Evolutionary conservation across 2,329 filamentous ascomycete genomes (phyloP).

Genomic region (Nannizziopsis barbatae): DNA sequence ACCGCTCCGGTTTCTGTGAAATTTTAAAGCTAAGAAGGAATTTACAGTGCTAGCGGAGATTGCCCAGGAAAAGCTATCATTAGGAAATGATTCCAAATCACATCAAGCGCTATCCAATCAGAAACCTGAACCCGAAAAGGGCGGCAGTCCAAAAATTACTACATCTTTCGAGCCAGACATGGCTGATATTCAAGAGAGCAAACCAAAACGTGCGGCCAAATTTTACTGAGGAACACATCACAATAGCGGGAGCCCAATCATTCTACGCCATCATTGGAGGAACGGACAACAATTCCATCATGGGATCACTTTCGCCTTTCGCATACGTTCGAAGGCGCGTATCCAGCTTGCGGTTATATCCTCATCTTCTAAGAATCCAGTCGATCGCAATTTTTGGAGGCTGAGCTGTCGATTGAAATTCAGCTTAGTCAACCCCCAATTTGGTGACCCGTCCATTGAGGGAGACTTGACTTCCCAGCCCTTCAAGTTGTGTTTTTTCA

Average conservation of each 20-base stretch:
- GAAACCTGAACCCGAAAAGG: neutral
- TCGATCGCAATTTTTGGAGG: constrained; percentile 13
- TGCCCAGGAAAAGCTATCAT: constrained; percentile 30
- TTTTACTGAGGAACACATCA: neutral
- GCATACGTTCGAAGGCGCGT: constrained; percentile 11
- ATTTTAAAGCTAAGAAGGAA: neutral
- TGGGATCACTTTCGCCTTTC: constrained; percentile 12
- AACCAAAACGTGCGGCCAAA: neutral
- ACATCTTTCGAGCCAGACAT: neutral
- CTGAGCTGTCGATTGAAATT: constrained; percentile 12
- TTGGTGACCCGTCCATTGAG: constrained; percentile 14
- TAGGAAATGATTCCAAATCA: constrained; percentile 19
- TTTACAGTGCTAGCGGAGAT: constrained; percentile 23
- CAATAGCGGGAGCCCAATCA: neutral
- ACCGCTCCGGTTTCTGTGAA: neutral
- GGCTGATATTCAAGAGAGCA: neutral
- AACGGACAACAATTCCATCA: neutral
- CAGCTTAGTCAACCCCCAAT: constrained; percentile 15
- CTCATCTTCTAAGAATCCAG: constrained; percentile 13
- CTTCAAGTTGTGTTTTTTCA: constrained; percentile 12
- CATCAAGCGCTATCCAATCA: neutral
- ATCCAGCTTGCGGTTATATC: constrained; percentile 10
- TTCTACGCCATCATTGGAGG: neutral
- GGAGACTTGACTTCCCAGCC: constrained; percentile 12
- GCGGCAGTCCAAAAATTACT: neutral